A percentile compares a stretch with the other conserved stretches of the same genome.
Conservation (phyloP, 257 asterid species). For the Gentiana macrophylla region DNA sequence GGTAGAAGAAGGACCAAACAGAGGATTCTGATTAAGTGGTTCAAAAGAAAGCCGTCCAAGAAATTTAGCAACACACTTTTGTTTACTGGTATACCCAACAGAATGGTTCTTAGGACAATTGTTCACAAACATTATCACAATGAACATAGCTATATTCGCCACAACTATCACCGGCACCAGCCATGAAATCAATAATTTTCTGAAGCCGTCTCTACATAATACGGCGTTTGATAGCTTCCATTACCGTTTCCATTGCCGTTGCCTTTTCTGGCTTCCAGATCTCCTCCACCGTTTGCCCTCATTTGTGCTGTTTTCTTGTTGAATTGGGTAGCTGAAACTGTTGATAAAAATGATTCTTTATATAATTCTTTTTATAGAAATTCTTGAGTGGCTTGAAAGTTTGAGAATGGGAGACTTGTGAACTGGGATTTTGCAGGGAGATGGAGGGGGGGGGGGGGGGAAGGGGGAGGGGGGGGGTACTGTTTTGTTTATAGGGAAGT, state of each 20-base stretch:
- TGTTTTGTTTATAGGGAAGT: not conserved
- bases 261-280: conserved; percentile 37
- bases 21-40: conserved; percentile 88
- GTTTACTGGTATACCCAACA: conserved; percentile 19
- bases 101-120: conserved; percentile 55
- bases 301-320: conserved; percentile 7
- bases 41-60: conserved; percentile 93
- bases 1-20: conserved; percentile 83
- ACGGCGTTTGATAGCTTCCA: conserved; percentile 23
- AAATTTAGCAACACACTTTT: conserved; percentile 55
- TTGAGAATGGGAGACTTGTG: conserved; percentile 13
- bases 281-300: conserved; percentile 66
- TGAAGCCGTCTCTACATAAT: conserved; percentile 35
- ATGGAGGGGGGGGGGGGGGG: too few species aligned
- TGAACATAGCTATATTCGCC: conserved; percentile 75
- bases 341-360: not conserved
- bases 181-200: conserved; percentile 90
- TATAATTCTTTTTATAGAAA: not conserved
- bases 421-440: conserved; percentile 16
- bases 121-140: conserved; percentile 72
- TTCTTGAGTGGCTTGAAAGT: conserved; percentile 37
- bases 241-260: conserved; percentile 9
- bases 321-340: conserved; percentile 3
- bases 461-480: not conserved
- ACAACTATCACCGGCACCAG: conserved; percentile 84